A percentile compares a stretch with the other conserved stretches of the same genome.
Evolutionary conservation across 305 asterid genomes (phyloP).

Genomic region (Nicotiana rustica): DNA sequence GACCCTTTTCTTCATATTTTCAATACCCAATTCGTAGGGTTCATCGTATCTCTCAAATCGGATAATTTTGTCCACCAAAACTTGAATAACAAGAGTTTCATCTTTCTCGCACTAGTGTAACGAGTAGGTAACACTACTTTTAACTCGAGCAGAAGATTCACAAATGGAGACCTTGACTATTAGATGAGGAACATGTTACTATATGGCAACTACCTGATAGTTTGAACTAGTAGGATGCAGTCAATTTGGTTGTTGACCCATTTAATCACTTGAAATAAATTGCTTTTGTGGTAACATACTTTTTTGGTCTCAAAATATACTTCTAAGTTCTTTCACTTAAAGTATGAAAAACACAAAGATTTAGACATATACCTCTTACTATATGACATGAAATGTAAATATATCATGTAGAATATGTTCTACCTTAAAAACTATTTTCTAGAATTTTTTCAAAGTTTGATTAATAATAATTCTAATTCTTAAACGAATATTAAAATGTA

Average conservation of each 20-base stretch:
- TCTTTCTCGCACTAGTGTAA: not conserved
- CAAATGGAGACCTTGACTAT: conserved; percentile 5
- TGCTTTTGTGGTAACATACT: not conserved
- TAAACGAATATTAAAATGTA: not conserved
- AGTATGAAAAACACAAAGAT: not conserved
- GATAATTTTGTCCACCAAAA: no score
- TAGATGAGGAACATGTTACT: not conserved
- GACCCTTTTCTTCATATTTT: no score
- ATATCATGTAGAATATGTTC: not conserved
- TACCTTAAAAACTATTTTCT: not conserved
- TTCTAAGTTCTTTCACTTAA: no score
- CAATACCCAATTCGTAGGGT: no score
- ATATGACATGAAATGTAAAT: no score
- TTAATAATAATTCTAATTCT: no score
- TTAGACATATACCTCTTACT: not conserved
- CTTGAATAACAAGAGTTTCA: no score
- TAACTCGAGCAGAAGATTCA: not conserved
- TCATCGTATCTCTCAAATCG: no score
- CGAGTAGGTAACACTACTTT: not conserved
- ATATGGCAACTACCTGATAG: not conserved
- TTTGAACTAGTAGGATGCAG: not conserved
- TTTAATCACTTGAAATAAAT: not conserved
- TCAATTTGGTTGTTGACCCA: not conserved
- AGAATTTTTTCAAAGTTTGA: not conserved
- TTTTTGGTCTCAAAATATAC: not conserved